phyloP scores from a whole-genome alignment of 106 monocot species.

The Hemerocallis citrina region DNA sequence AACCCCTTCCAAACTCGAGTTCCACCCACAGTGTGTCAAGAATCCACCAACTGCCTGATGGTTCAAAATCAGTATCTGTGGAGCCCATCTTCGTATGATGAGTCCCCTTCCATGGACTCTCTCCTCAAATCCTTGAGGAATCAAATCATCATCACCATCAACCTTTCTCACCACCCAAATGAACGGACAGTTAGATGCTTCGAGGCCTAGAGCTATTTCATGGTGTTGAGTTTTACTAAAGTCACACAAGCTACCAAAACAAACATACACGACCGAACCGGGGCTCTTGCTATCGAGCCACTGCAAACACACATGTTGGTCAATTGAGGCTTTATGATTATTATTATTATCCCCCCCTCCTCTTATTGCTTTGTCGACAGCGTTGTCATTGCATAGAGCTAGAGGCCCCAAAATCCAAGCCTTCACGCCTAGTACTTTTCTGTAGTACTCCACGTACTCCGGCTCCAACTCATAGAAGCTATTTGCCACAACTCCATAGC shows the following conservation, averaged over 20 bases:
- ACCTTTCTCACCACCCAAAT: not conserved
- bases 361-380: not conserved
- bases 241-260: not conserved
- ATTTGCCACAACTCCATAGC: not conserved
- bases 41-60: not conserved
- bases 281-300: not conserved
- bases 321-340: not conserved
- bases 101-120: not conserved
- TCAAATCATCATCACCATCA: not conserved
- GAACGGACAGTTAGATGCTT: not conserved
- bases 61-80: not conserved
- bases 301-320: not conserved
- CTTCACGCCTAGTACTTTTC: not conserved
- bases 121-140: not conserved
- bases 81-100: not conserved
- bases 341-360: not conserved
- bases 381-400: not conserved
- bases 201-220: not conserved
- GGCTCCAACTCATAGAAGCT: not conserved
- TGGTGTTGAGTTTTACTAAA: not conserved
- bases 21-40: constrained; percentile 3
- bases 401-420: constrained; percentile 7
- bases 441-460: not conserved
- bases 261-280: not conserved
- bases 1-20: not conserved